A percentile compares a stretch with the other conserved stretches of the same genome.
phyloP scores from a whole-genome alignment of 2,329 filamentous ascomycete species.

The Pochonia chlamydosporia region DNA sequence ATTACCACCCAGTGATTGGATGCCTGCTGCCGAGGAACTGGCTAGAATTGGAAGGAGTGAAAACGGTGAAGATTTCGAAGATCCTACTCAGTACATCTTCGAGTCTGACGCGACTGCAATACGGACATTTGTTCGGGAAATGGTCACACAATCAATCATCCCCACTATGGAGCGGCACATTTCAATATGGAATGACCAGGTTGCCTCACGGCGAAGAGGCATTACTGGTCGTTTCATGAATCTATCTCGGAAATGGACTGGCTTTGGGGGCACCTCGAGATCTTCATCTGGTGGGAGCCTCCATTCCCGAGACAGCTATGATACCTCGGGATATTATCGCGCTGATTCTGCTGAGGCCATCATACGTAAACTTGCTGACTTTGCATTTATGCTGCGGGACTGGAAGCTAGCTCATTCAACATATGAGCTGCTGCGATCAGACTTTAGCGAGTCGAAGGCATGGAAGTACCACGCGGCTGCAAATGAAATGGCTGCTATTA shows the following conservation, averaged over 20 bases:
- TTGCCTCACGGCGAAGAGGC: conserved; percentile 82
- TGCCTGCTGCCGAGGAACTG: conserved; percentile 80
- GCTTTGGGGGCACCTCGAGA: conserved; percentile 66
- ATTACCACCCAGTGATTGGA: conserved; percentile 80
- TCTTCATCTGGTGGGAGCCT: conserved; percentile 48
- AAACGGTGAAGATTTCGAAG: conserved; percentile 61
- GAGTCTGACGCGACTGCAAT: conserved; percentile 89
- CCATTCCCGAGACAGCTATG: conserved; percentile 64
- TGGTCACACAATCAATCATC: conserved; percentile 90
- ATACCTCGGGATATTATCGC: conserved; percentile 73
- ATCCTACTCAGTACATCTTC: conserved; percentile 74
- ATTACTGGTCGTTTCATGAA: conserved; percentile 92
- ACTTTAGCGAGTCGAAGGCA: conserved; percentile 92
- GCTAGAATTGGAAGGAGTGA: conserved; percentile 65
- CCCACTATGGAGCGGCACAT: conserved; percentile 94
- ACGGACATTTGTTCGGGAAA: conserved; percentile 83
- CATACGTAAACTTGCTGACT: conserved; percentile 90
- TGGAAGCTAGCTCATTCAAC: conserved; percentile 90
- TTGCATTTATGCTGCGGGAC: conserved; percentile 93
- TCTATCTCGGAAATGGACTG: conserved; percentile 82
- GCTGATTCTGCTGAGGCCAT: conserved; percentile 82
- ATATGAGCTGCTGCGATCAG: conserved; percentile 81
- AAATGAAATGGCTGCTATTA: conserved; percentile 91
- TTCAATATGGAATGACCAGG: conserved; percentile 93
- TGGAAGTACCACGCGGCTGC: conserved; percentile 93